Conservation (phyloP, 768 basidiomycete genomes). For the Boletus huronensis region DNA sequence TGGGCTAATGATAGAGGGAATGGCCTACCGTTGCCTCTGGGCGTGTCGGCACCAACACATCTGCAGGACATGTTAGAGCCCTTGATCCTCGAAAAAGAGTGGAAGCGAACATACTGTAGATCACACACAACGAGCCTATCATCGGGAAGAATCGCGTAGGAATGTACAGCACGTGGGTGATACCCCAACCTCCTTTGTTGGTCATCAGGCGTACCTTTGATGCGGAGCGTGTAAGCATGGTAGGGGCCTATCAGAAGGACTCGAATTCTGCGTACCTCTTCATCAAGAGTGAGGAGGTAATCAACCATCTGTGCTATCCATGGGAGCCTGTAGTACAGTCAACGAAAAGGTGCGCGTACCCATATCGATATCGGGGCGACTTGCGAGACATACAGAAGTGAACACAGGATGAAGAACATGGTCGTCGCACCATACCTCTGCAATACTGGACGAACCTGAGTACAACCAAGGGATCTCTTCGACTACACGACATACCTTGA, state of each 20-base stretch:
- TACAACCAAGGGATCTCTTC: too few species aligned
- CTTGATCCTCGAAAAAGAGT: not conserved
- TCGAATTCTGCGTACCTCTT: conserved; percentile 4
- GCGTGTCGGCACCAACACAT: not conserved
- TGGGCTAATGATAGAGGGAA: not conserved
- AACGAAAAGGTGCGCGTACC: not conserved
- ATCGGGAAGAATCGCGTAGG: conserved; percentile 10
- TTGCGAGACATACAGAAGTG: not conserved
- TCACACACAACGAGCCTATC: conserved; percentile 1
- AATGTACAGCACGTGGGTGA: conserved; percentile 10
- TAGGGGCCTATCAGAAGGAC: too few species aligned
- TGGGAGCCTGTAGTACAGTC: not conserved
- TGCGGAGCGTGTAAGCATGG: not conserved
- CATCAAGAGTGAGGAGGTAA: conserved; percentile 10
- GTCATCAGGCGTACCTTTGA: conserved; percentile 5
- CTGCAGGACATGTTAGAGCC: not conserved
- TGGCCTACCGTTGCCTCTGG: not conserved
- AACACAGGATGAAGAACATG: not conserved
- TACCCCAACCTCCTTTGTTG: conserved; percentile 1
- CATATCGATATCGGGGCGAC: conserved; percentile 12
- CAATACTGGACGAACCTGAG: conserved; percentile 1
- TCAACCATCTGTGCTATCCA: conserved; percentile 2
- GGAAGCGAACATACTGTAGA: conserved; percentile 1
- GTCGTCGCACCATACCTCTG: not conserved
- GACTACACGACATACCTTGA: not conserved